Conservation (phyloP, 139 green algal species). For the Klebsormidium nitens region DNA sequence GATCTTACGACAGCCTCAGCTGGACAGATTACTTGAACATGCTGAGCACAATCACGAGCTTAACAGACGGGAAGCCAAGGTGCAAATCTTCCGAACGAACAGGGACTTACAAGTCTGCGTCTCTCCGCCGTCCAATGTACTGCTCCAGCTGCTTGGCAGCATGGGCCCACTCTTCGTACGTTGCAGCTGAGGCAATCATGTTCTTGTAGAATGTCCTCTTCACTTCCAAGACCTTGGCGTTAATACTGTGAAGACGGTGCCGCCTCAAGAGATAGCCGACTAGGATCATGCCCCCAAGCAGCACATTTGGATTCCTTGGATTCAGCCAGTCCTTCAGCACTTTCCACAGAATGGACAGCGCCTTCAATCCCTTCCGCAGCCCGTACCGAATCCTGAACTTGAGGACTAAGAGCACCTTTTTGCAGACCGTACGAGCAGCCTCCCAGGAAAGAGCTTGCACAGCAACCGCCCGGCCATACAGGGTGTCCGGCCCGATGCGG, state of each 20-base stretch:
- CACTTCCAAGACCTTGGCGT: slow-evolving; percentile 16
- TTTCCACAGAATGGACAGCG: background rate
- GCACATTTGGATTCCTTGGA: slow-evolving; percentile 11
- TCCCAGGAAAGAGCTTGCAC: slow-evolving; percentile 21
- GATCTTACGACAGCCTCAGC: too few relatives aligned
- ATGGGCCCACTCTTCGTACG: slow-evolving; percentile 35
- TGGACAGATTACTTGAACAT: too few relatives aligned
- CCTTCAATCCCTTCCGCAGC: slow-evolving; percentile 5
- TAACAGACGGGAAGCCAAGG: too few relatives aligned
- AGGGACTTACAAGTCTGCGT: slow-evolving; percentile 34
- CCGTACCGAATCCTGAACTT: background rate
- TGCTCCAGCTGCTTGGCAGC: slow-evolving; percentile 27
- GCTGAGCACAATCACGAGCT: too few relatives aligned
- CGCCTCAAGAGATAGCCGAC: slow-evolving; percentile 8
- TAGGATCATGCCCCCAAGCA: slow-evolving; percentile 14
- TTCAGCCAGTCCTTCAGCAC: slow-evolving; percentile 8
- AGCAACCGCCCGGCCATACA: slow-evolving; percentile 11
- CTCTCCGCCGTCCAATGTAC: background rate
- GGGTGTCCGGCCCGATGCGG: slow-evolving; percentile 10
- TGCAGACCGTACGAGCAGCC: background rate
- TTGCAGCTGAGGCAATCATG: slow-evolving; percentile 17
- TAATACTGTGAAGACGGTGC: slow-evolving; percentile 7
- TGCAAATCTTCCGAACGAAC: too few relatives aligned
- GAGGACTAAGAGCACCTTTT: slow-evolving; percentile 4
- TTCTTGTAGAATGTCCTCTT: slow-evolving; percentile 22